phyloP scores from a whole-genome alignment of 805 yeast genomes.

The Yamadazyma paraphyllophila region DNA sequence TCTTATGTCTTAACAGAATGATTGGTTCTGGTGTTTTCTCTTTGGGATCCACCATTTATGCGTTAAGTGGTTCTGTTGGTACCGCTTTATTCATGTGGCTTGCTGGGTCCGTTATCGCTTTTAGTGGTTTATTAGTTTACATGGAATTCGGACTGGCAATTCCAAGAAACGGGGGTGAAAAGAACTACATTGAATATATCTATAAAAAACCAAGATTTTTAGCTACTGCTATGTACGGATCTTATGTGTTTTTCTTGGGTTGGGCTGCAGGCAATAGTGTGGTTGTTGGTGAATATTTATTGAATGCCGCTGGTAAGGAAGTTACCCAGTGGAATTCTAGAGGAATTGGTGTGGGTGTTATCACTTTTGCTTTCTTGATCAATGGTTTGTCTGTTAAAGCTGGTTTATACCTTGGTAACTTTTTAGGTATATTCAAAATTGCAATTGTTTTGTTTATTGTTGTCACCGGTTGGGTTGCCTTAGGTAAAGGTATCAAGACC shows the following conservation, averaged over 20 bases:
- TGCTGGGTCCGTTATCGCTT: slow-evolving; percentile 68
- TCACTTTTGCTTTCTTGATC: slow-evolving; percentile 65
- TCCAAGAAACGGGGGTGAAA: slow-evolving; percentile 84
- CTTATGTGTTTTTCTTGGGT: slow-evolving; percentile 72
- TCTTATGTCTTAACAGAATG: slow-evolving; percentile 62
- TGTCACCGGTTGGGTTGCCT: slow-evolving; percentile 80
- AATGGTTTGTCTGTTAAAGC: slow-evolving; percentile 60
- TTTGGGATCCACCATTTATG: slow-evolving; percentile 62
- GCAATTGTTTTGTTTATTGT: slow-evolving; percentile 68
- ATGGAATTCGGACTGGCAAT: slow-evolving; percentile 78
- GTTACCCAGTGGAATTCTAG: slow-evolving; percentile 74
- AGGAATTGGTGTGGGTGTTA: slow-evolving; percentile 72
- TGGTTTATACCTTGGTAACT: slow-evolving; percentile 62
- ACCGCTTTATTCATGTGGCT: slow-evolving; percentile 70
- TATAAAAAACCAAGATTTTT: slow-evolving; percentile 68
- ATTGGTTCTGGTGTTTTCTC: slow-evolving; percentile 75
- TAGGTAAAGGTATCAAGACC: slow-evolving; percentile 64
- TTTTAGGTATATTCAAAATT: slow-evolving; percentile 70
- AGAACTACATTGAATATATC: slow-evolving; percentile 72
- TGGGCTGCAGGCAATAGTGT: slow-evolving; percentile 87
- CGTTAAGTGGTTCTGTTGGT: slow-evolving; percentile 68
- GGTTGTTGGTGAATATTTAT: slow-evolving; percentile 74
- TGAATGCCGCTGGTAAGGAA: slow-evolving; percentile 69
- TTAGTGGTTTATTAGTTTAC: slow-evolving; percentile 56
- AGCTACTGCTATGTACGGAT: slow-evolving; percentile 59